phyloP scores from a whole-genome alignment of 1,139 yeast species.

The Taphrina wiesneri region DNA sequence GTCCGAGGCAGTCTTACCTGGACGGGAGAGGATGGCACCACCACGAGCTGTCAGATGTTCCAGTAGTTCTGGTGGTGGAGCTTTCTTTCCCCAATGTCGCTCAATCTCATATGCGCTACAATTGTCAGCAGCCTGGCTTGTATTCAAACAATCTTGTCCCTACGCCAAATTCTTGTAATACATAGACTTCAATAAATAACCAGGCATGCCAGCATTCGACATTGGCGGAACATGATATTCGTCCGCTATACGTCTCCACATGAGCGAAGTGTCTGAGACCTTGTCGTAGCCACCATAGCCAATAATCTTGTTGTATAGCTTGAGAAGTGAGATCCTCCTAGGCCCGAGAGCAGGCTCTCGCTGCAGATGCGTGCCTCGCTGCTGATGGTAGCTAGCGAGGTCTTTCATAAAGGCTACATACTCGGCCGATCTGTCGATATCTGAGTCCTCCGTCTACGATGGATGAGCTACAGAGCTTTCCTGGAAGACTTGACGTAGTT shows the following conservation, averaged over 20 bases:
- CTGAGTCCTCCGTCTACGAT: slow-evolving; percentile 34
- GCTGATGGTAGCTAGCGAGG: slow-evolving; percentile 35
- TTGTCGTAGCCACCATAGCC: slow-evolving; percentile 38
- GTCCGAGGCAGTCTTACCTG: slow-evolving; percentile 20
- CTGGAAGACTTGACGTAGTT: neutral
- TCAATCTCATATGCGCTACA: slow-evolving; percentile 36
- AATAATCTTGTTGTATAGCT: slow-evolving; percentile 36
- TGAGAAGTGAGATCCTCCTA: slow-evolving; percentile 34
- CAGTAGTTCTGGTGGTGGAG: slow-evolving; percentile 38
- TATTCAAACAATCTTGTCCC: neutral
- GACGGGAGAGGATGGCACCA: slow-evolving; percentile 38
- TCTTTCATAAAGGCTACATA: slow-evolving; percentile 34
- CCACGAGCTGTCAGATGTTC: slow-evolving; percentile 38
- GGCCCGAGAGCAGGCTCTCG: slow-evolving; percentile 37
- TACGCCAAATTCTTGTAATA: slow-evolving; percentile 38
- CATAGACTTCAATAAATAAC: slow-evolving; percentile 37
- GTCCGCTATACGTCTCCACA: slow-evolving; percentile 37
- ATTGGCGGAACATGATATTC: slow-evolving; percentile 36
- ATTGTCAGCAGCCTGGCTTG: slow-evolving; percentile 7
- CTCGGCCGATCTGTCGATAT: slow-evolving; percentile 37
- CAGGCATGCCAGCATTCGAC: slow-evolving; percentile 37
- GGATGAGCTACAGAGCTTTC: neutral
- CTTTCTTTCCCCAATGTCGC: slow-evolving; percentile 34
- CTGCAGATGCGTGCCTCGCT: slow-evolving; percentile 34
- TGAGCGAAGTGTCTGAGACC: slow-evolving; percentile 35